These are phyloP conservation scores for Fraxinus nigra DNA, from an alignment of 305 asterid genomes.

Conservation along the genomic window DNA sequence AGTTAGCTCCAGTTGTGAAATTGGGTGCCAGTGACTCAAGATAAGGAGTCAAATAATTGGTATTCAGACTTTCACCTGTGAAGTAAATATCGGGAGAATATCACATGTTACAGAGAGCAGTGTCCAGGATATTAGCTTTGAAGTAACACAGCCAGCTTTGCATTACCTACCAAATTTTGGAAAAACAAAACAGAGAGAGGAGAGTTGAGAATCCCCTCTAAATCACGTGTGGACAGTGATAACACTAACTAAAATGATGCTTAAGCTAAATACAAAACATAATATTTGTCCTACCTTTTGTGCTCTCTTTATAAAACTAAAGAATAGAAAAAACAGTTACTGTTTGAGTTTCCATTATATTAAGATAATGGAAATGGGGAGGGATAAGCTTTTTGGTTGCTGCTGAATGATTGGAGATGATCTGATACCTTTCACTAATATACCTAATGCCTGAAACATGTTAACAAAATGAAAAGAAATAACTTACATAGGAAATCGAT, in stretches of 20 bases:
- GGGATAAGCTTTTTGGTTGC: not conserved
- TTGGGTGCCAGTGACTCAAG: conserved; percentile 40
- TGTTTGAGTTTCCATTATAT: not conserved
- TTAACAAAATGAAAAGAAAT: not conserved
- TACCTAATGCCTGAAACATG: not conserved
- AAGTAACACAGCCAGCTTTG: not conserved
- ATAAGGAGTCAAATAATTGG: conserved; percentile 47
- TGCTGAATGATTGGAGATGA: not conserved
- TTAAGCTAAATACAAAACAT: conserved; percentile 1
- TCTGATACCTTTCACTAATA: not conserved
- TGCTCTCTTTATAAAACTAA: not conserved
- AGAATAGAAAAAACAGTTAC: not conserved
- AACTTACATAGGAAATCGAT: conserved; percentile 47
- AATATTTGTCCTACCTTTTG: not conserved
- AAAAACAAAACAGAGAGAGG: not conserved
- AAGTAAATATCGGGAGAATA: not conserved
- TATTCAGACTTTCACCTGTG: conserved; percentile 43
- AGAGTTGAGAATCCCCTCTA: not conserved
- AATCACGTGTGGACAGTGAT: conserved; percentile 15
- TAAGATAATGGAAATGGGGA: not conserved
- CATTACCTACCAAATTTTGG: conserved; percentile 3
- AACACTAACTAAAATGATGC: not conserved
- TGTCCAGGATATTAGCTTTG: not conserved
- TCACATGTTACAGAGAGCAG: not conserved
- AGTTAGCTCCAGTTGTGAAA: conserved; percentile 48